Percentiles rank a stretch among this genome's conserved stretches.
Conservation (phyloP, 2,329 filamentous ascomycete genomes). For the Colletotrichum incanum region DNA sequence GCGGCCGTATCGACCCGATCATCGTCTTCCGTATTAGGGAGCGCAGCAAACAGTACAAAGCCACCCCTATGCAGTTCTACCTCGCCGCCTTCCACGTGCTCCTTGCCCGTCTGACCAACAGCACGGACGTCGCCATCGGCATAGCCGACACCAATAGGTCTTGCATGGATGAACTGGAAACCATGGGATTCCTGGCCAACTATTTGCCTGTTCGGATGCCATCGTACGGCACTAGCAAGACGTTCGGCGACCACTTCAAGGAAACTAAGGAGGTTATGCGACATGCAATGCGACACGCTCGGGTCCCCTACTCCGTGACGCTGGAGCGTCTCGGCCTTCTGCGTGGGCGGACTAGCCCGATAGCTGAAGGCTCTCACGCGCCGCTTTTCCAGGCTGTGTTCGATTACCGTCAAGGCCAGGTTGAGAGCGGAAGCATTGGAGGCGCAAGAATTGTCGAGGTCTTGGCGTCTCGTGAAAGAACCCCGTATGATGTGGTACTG, state of each 20-base stretch:
- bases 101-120: background rate
- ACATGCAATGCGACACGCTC: conserved; percentile 58
- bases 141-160: conserved; percentile 63
- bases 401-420: conserved; percentile 50
- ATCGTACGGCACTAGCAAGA: conserved; percentile 35
- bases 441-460: conserved; percentile 11
- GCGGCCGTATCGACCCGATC: conserved; percentile 3
- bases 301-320: conserved; percentile 64
- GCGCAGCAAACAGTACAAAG: background rate
- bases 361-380: no score
- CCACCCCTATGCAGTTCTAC: conserved; percentile 61
- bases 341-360: no score
- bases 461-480: conserved; percentile 7
- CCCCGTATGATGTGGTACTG: conserved; percentile 11
- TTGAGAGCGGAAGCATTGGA: conserved; percentile 43
- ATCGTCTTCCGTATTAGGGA: conserved; percentile 12
- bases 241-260: conserved; percentile 46
- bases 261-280: conserved; percentile 49
- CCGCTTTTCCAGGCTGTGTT: conserved; percentile 64
- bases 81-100: conserved; percentile 54
- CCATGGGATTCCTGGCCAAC: conserved; percentile 65
- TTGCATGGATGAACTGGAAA: conserved; percentile 52
- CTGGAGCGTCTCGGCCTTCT: conserved; percentile 61
- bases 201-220: conserved; percentile 63
- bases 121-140: conserved; percentile 62